Base-by-base conservation (phyloP, 768 basidiomycete species). In the Tricholoma flavovirens region DNA sequence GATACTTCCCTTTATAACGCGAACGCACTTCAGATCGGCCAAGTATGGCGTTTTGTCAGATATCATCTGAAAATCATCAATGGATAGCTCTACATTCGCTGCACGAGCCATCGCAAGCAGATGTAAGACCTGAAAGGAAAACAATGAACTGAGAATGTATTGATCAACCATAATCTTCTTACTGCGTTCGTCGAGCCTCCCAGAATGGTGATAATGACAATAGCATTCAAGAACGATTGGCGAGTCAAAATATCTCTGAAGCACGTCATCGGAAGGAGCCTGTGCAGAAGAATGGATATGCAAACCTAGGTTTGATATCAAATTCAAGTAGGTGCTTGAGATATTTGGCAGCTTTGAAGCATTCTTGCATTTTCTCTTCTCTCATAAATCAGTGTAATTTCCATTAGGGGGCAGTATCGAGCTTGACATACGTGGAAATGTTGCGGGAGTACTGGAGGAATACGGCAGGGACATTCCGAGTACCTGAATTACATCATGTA, bases 181-280 rank as follows among this genome's bases (percentile, higher is more conserved):
- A 89, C 90, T 17, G 91, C 87, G 65, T 94, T 94, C 4, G 93
- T 95, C 1, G 89, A 92, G 15, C 93, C 93, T 30, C 92, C 92
- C 2, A 94, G 76, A 48, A 90, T 73, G 64, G 85, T 92, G 40
- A 90, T 77, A 46, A 93, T 77, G 14, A 83, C 80, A 59, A 94
- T 89, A 12, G 92, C 92, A 63, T 94, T 94, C 63, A 92, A 69
- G 73, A 95, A 92, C 4, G 77, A 78, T 43, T 74, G 70, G 1
- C 75, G 75, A 17, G 76, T 77, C 55, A 78, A 57, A 40, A 77
- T 77, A 65, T 78, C 77, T 56, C 76, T 76, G 42, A 45, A 50
- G 26, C 9, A 7, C 26, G 30, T 42, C 9, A 36, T 32, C 32
- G 35, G 29, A 32, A 32, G 21, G 30, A 12, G 22, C 48, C 15